Conservation (phyloP, 805 yeast genomes). For the Danielozyma ontarioensis region DNA sequence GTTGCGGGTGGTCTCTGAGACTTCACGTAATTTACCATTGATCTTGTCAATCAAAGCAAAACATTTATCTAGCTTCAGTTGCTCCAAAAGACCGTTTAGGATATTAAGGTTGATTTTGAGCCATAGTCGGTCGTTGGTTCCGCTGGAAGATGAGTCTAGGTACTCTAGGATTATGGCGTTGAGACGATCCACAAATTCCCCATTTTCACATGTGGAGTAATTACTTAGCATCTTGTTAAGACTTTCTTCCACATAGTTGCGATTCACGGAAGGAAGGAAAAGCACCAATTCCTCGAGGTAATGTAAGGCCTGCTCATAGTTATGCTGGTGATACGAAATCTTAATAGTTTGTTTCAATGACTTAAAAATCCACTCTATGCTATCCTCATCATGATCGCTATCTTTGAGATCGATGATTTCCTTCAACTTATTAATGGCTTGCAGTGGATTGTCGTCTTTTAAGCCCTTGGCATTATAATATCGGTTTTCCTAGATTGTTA, state of each 20-base stretch:
- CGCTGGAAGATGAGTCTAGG: slow-evolving; percentile 8
- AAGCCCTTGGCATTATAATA: slow-evolving; percentile 35
- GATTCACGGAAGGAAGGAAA: slow-evolving; percentile 23
- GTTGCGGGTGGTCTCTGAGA: slow-evolving; percentile 42
- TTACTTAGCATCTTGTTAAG: slow-evolving; percentile 29
- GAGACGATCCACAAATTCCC: slow-evolving; percentile 22
- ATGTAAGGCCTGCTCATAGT: slow-evolving; percentile 18
- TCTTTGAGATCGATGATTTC: slow-evolving; percentile 7
- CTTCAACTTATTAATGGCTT: slow-evolving; percentile 19
- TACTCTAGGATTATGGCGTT: slow-evolving; percentile 27
- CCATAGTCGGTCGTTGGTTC: slow-evolving; percentile 31
- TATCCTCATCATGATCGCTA: slow-evolving; percentile 8
- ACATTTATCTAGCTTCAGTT: slow-evolving; percentile 29
- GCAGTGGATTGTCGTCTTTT: slow-evolving; percentile 25
- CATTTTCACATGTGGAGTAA: slow-evolving; percentile 24
- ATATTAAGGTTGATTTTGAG: slow-evolving; percentile 44
- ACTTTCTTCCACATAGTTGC: slow-evolving; percentile 36
- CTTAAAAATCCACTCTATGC: slow-evolving; percentile 32
- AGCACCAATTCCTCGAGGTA: slow-evolving; percentile 17
- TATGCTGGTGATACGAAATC: slow-evolving; percentile 18
- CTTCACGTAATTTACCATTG: slow-evolving; percentile 30
- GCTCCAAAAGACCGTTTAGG: slow-evolving; percentile 30
- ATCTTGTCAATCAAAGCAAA: slow-evolving; percentile 27
- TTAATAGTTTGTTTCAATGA: slow-evolving; percentile 39
- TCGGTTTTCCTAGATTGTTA: slow-evolving; percentile 23